These are phyloP conservation scores for Bacterosira constricta DNA, from an alignment of 108 stramenopile species.

Conservation along the genomic window DNA sequence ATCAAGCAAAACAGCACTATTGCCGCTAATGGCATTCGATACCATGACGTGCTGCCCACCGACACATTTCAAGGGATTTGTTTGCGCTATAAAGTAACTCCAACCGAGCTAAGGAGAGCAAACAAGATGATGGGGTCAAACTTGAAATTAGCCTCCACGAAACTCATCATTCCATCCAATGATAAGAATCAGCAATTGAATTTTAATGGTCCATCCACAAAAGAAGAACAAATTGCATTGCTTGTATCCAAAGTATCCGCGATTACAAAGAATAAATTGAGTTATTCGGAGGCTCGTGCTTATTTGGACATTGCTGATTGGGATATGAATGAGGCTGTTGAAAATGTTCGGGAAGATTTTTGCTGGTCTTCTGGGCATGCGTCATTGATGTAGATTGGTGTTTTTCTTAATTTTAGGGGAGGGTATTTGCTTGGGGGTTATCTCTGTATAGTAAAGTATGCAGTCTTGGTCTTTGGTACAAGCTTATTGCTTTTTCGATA, in stretches of 20 bases:
- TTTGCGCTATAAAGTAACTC: slow-evolving; percentile 59
- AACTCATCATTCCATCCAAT: slow-evolving; percentile 54
- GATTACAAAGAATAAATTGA: background rate
- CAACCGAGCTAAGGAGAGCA: slow-evolving; percentile 56
- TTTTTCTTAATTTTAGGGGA: no score
- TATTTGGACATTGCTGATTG: slow-evolving; percentile 2
- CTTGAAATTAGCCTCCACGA: slow-evolving; percentile 55
- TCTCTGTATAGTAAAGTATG: no score
- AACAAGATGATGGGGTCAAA: slow-evolving; percentile 68
- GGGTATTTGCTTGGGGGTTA: no score
- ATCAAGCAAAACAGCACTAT: background rate
- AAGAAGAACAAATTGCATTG: slow-evolving; percentile 38
- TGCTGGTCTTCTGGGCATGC: background rate
- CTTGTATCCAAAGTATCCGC: slow-evolving; percentile 12
- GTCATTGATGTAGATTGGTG: no score
- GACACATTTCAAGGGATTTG: slow-evolving; percentile 77
- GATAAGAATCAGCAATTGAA: background rate
- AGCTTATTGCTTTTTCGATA: no score
- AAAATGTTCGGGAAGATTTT: background rate
- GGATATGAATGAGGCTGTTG: background rate
- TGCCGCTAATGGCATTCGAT: background rate
- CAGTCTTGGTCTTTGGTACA: no score
- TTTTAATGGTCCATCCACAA: slow-evolving; percentile 1
- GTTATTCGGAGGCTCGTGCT: background rate
- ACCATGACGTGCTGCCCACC: slow-evolving; percentile 43